These are phyloP conservation scores for Kwoniella mangroviensis DNA, from an alignment of 768 basidiomycete species.

Conservation along the genomic window DNA sequence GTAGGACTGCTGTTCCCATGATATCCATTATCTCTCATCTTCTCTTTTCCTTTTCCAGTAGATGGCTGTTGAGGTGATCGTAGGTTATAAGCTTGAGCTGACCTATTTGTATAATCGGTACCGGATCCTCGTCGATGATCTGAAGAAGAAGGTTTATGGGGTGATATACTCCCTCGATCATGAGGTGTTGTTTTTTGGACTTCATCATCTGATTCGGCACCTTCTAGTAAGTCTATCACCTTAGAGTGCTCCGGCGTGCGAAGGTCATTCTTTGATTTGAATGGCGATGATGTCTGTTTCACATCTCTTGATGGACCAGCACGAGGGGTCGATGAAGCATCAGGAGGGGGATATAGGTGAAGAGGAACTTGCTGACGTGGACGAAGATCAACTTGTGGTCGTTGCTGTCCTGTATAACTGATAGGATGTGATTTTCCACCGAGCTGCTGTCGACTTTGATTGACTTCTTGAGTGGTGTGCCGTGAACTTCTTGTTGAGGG, in stretches of 20 bases:
- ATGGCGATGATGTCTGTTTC: not conserved
- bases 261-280: not conserved
- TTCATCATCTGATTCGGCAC: too few species aligned
- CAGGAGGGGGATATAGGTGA: not conserved
- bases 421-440: too few species aligned
- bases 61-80: not conserved
- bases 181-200: too few species aligned
- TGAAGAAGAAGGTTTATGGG: slow-evolving; percentile 11
- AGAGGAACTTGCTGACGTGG: not conserved
- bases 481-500: not conserved
- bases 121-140: not conserved
- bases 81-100: not conserved
- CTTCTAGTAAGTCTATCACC: too few species aligned
- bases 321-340: not conserved
- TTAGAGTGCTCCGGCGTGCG: too few species aligned
- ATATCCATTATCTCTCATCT: not conserved
- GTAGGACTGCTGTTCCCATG: not conserved
- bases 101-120: not conserved
- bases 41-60: not conserved
- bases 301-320: not conserved
- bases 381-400: too few species aligned
- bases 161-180: slow-evolving; percentile 8
- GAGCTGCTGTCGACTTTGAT: not conserved
- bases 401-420: too few species aligned
- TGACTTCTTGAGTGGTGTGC: not conserved